Evolutionary conservation across 2,329 filamentous ascomycete species (phyloP).

Genomic region (Fusarium nanum): DNA sequence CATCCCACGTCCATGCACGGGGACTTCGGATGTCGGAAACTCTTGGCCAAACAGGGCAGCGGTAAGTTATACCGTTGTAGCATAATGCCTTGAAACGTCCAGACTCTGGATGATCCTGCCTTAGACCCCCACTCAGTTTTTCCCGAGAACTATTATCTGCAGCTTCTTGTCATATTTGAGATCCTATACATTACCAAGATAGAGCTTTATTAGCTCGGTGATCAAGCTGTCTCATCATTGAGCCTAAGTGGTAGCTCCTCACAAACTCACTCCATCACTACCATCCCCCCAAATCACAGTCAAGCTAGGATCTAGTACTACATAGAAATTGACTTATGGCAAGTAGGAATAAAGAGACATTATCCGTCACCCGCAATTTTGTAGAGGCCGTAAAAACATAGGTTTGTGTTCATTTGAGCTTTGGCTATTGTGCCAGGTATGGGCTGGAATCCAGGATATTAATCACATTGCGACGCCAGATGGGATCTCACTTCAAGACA

Average conservation of each 20-base stretch:
- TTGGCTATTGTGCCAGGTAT: no score
- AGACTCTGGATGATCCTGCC: not conserved
- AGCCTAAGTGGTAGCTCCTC: not conserved
- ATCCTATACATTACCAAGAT: not conserved
- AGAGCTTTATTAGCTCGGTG: not conserved
- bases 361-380: no score
- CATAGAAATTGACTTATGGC: not conserved
- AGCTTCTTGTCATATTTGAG: not conserved
- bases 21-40: conserved; percentile 35
- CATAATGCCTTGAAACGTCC: conserved; percentile 14
- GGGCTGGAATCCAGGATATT: no score
- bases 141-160: not conserved
- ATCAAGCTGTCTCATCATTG: not conserved
- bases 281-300: not conserved
- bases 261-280: not conserved
- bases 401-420: not conserved
- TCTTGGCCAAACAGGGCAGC: not conserved
- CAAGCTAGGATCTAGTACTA: not conserved
- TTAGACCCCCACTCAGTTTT: conserved; percentile 22
- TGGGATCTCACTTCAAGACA: not conserved
- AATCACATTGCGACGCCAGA: not conserved
- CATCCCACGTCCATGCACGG: conserved; percentile 27
- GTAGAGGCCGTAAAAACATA: not conserved
- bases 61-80: conserved; percentile 1
- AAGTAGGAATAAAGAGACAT: no score